Evolutionary conservation across 176 grass and related monocot genomes (phyloP).

Genomic region (Aechmea fasciata): DNA sequence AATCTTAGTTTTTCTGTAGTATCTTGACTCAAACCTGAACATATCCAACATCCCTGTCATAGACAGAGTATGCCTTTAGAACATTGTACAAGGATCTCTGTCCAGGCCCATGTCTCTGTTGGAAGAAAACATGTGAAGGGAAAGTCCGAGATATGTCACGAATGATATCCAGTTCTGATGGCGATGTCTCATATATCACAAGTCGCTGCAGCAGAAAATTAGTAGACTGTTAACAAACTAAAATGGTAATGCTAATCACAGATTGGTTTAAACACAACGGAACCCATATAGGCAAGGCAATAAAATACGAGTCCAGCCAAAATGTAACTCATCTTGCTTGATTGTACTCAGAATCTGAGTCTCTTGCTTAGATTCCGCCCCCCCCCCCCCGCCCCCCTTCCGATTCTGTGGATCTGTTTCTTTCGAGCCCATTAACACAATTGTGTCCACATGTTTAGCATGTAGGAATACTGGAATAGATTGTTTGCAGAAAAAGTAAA

Average conservation of each 20-base stretch:
- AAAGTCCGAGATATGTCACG: conserved; percentile 98
- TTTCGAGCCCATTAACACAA: background rate
- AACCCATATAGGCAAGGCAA: background rate
- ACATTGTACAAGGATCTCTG: conserved; percentile 95
- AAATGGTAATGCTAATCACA: background rate
- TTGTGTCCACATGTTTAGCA: background rate
- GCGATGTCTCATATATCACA: conserved; percentile 88
- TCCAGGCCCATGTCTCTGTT: conserved; percentile 92
- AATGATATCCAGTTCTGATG: conserved; percentile 96
- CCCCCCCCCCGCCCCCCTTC: no score
- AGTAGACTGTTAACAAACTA: background rate
- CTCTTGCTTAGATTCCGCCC: no score
- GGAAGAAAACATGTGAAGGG: conserved; percentile 96
- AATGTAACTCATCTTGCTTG: background rate
- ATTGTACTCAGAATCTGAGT: background rate
- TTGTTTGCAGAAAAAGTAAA: background rate
- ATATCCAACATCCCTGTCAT: conserved; percentile 93
- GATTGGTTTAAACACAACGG: background rate
- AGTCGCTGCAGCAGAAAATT: conserved; percentile 50
- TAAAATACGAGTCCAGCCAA: background rate
- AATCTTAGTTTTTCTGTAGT: background rate
- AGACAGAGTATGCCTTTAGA: conserved; percentile 94
- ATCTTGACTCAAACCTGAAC: conserved; percentile 65
- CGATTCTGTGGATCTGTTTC: background rate
- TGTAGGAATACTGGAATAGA: background rate